phyloP scores from a whole-genome alignment of 139 green algal species.

The Desmodesmus armatus region DNA sequence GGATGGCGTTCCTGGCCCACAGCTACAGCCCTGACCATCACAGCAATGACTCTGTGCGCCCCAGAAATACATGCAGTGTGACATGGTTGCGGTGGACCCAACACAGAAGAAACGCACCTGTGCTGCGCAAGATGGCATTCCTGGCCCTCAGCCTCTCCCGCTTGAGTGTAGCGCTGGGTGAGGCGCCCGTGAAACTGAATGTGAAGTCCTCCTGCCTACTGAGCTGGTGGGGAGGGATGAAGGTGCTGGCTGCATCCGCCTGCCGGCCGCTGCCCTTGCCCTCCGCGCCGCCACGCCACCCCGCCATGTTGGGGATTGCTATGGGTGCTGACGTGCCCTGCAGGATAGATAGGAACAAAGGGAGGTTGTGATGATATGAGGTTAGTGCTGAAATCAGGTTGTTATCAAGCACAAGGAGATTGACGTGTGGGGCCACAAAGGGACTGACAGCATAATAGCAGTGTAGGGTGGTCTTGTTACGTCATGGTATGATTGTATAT shows the following conservation, averaged over 20 bases:
- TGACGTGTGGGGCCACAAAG: too few relatives aligned
- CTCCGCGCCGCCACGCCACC: not conserved
- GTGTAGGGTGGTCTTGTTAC: too few relatives aligned
- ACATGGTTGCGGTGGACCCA: too few relatives aligned
- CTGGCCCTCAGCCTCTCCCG: conserved; percentile 53
- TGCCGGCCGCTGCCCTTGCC: not conserved
- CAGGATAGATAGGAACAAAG: not conserved
- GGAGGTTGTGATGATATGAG: too few relatives aligned
- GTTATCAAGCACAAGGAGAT: too few relatives aligned
- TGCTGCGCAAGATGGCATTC: conserved; percentile 62
- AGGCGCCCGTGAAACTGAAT: conserved; percentile 42
- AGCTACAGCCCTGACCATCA: too few relatives aligned
- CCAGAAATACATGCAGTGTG: too few relatives aligned
- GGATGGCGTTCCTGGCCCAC: conserved; percentile 54
- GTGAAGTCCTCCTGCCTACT: conserved; percentile 47
- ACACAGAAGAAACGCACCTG: too few relatives aligned
- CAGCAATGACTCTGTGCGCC: too few relatives aligned
- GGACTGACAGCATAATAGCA: too few relatives aligned
- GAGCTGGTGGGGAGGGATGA: conserved; percentile 57
- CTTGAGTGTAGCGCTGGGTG: conserved; percentile 47
- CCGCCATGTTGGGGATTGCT: conserved; percentile 39
- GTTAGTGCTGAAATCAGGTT: not conserved
- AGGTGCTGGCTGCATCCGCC: conserved; percentile 40
- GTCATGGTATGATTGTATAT: too few relatives aligned
- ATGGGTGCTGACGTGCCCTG: conserved; percentile 50